Percentiles rank a stretch among this genome's conserved stretches.
phyloP scores from a whole-genome alignment of 2,329 filamentous ascomycete species.

The Neofusicoccum ribis region DNA sequence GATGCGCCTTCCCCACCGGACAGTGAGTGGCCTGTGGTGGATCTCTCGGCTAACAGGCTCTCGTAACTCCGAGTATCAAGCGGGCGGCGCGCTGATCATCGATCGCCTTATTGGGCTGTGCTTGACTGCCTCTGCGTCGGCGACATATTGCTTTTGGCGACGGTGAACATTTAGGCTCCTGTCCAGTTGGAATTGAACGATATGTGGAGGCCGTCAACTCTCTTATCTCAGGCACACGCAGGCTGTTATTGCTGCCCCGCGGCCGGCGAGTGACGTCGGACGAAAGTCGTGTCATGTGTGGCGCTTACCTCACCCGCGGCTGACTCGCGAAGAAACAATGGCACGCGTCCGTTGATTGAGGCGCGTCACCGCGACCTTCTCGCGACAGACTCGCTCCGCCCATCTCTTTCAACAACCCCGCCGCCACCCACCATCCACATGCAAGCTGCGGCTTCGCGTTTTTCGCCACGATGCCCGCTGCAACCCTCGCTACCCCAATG shows the following conservation, averaged over 20 bases:
- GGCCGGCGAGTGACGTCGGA: background rate
- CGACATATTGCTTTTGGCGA: background rate
- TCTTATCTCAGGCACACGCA: no score
- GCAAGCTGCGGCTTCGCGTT: background rate
- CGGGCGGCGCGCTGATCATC: background rate
- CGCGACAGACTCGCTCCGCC: background rate
- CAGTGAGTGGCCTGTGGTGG: background rate
- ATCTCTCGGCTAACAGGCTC: background rate
- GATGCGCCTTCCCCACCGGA: background rate
- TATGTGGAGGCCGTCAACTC: no score
- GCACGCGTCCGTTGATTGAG: constrained; percentile 1
- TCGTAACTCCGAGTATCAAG: background rate
- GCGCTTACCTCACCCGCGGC: background rate
- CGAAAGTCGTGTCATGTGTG: background rate
- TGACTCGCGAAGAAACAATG: background rate
- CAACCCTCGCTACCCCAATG: constrained; percentile 37
- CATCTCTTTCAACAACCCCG: constrained; percentile 1
- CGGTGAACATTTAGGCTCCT: background rate
- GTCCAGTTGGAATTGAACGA: no score
- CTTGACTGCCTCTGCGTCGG: background rate
- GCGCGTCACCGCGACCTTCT: constrained; percentile 14
- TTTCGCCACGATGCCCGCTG: constrained; percentile 32
- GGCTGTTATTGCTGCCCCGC: no score
- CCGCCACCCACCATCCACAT: background rate
- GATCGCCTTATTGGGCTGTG: background rate